Evolutionary conservation across 352 stramenopile genomes (phyloP), one percentile per base, ranked within the genome.

Genomic region (Globisporangium polare): DNA sequence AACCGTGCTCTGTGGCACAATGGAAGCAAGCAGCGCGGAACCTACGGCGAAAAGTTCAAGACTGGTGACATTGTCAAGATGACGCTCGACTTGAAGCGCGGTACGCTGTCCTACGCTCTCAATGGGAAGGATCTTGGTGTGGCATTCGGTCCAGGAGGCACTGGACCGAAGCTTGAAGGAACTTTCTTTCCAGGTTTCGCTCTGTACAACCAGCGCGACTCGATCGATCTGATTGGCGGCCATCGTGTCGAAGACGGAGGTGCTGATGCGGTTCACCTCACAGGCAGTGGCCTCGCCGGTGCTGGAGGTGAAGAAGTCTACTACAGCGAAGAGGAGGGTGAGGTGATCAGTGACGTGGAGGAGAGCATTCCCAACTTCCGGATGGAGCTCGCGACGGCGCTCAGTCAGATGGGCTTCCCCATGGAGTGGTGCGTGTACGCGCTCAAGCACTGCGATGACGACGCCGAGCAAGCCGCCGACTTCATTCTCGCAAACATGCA

Each of bases 21-120:
- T 58, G 89, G 89, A 0, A 94, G 83, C 67, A 97, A 97, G 65
- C 87, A 96, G 60, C 84, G 89, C 15, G 87, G 86, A 8, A 95
- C 89, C 13, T 97, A 97, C 54, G 89, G 89, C 7, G 87, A 96
- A 50, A 95, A 97, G 62, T 97, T 97, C 61, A 95, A 95, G 59
- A 95, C 84, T 0, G 88, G 88, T 7, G 83, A 96, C 53, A 65
- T 95, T 29, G 80, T 96, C 9, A 80, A 80, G 22, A 79, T 97
- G 53, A 94, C 85, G 7, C 62, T 96, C 20, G 86, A 96, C 53
- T 65, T 96, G 29, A 80, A 88, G 43, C 82, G 83, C 12, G 88
- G 87, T 12, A 94, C 87, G 20, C 68, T 96, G 0, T 94, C 83
- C 55, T 97, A 96, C 46, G 81, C 89, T 12, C 69, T 97, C 2